phyloP scores from a whole-genome alignment of 805 yeast species.

The Sugiyamaella qingdaonensis region DNA sequence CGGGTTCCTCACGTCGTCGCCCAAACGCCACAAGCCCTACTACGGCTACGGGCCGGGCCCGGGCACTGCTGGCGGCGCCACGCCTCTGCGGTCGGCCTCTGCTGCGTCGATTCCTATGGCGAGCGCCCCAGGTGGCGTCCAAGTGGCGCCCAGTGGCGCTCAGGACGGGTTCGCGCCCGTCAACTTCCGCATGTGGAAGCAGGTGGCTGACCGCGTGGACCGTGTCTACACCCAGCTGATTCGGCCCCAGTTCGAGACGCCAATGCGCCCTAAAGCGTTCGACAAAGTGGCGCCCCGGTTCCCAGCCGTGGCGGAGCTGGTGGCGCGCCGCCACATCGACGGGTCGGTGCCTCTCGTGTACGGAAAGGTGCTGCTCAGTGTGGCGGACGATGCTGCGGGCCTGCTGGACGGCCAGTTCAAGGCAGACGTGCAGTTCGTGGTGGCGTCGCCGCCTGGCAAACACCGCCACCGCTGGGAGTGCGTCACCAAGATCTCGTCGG shows the following conservation, averaged over 20 bases:
- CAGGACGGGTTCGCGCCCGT: constrained; percentile 17
- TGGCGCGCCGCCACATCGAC: constrained; percentile 15
- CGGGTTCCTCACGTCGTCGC: constrained; percentile 10
- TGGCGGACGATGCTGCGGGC: constrained; percentile 13
- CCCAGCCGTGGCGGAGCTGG: constrained; percentile 24
- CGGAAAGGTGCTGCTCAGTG: constrained; percentile 28
- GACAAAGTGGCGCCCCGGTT: constrained; percentile 26
- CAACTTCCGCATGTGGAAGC: constrained; percentile 29
- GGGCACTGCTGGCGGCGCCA: not conserved
- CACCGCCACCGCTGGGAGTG: constrained; percentile 27
- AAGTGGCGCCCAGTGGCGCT: too few relatives aligned
- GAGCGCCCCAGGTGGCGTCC: not conserved
- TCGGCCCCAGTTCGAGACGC: constrained; percentile 35
- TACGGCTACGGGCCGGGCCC: not conserved
- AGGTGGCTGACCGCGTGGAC: constrained; percentile 17
- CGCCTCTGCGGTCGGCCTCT: constrained; percentile 6
- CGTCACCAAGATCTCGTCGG: constrained; percentile 31
- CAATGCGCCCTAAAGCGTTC: constrained; percentile 27
- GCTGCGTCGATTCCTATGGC: not conserved
- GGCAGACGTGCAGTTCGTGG: constrained; percentile 19
- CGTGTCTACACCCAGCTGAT: constrained; percentile 31
- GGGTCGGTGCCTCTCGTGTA: constrained; percentile 29
- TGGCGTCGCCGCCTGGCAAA: constrained; percentile 4
- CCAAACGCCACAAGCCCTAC: not conserved
- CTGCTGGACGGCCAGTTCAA: constrained; percentile 11